Conservation (phyloP, 2,329 filamentous ascomycete species). For the Zymoseptoria ardabiliae region DNA sequence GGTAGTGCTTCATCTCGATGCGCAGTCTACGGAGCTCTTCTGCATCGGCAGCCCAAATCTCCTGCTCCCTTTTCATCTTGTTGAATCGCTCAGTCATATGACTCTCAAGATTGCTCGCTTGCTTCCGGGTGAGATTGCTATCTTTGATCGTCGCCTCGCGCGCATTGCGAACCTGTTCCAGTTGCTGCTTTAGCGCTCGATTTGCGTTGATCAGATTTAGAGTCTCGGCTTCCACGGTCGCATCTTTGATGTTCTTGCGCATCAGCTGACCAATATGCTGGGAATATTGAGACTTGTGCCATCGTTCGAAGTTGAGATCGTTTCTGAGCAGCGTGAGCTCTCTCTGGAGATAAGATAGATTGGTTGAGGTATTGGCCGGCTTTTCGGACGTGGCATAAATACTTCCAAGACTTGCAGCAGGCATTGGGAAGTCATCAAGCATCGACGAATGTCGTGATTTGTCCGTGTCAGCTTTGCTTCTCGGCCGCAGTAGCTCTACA, state of each 20-base stretch:
- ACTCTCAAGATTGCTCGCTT: slow-evolving; percentile 68
- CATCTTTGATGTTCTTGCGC: slow-evolving; percentile 65
- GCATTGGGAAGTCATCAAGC: slow-evolving; percentile 23
- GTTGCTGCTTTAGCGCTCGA: slow-evolving; percentile 62
- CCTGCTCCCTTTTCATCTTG: slow-evolving; percentile 28
- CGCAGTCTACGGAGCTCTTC: slow-evolving; percentile 52
- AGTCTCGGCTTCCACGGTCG: slow-evolving; percentile 72
- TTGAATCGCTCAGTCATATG: slow-evolving; percentile 26
- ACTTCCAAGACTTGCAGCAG: slow-evolving; percentile 5
- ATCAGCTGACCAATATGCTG: slow-evolving; percentile 73
- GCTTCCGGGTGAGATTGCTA: slow-evolving; percentile 43
- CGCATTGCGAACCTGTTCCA: slow-evolving; percentile 36
- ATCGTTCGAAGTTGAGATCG: slow-evolving; percentile 75
- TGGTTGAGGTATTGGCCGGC: slow-evolving; percentile 15
- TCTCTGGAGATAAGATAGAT: slow-evolving; percentile 55
- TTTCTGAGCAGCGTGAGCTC: slow-evolving; percentile 72
- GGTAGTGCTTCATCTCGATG: slow-evolving; percentile 55
- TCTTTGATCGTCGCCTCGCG: slow-evolving; percentile 29
- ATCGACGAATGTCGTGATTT: slow-evolving; percentile 12
- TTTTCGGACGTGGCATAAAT: slow-evolving; percentile 5
- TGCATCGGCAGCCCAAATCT: slow-evolving; percentile 43
- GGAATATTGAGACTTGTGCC: slow-evolving; percentile 76
- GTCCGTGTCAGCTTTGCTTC: slow-evolving; percentile 10
- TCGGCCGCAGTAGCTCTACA: slow-evolving; percentile 13
- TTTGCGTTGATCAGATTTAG: slow-evolving; percentile 74